A percentile compares a stretch with the other conserved stretches of the same genome.
Conservation (phyloP, 2,329 filamentous ascomycete genomes). For the Akanthomyces muscarius region DNA sequence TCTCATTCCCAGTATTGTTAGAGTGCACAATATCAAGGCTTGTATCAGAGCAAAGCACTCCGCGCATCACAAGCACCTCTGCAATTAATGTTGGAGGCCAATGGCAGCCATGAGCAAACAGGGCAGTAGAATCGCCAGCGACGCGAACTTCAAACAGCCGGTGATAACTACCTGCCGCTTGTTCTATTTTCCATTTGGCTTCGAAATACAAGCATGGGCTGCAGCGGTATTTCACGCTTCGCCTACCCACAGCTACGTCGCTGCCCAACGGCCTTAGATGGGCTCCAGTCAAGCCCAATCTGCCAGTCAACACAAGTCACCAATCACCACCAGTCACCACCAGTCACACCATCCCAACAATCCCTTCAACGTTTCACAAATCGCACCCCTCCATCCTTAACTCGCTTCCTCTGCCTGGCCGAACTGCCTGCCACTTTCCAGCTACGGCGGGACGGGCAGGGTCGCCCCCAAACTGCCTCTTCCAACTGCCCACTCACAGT, state of each 20-base stretch:
- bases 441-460: neutral
- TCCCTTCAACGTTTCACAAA: slow-evolving; percentile 2
- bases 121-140: neutral
- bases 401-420: neutral
- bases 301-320: neutral
- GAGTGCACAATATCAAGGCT: neutral
- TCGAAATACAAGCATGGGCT: too few relatives aligned
- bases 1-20: neutral
- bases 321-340: neutral
- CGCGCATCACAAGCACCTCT: neutral
- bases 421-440: neutral
- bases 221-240: neutral
- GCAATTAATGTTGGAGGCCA: neutral
- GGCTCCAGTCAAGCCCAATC: slow-evolving; percentile 2
- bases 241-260: neutral
- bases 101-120: neutral
- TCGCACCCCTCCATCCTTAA: neutral
- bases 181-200: neutral
- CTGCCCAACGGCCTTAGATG: slow-evolving; percentile 3
- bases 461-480: neutral
- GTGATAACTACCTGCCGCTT: neutral
- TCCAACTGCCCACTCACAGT: neutral
- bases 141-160: neutral
- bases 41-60: neutral
- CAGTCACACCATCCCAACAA: neutral